phyloP scores from a whole-genome alignment of 2,329 filamentous ascomycete species.

The Alternaria longipes region DNA sequence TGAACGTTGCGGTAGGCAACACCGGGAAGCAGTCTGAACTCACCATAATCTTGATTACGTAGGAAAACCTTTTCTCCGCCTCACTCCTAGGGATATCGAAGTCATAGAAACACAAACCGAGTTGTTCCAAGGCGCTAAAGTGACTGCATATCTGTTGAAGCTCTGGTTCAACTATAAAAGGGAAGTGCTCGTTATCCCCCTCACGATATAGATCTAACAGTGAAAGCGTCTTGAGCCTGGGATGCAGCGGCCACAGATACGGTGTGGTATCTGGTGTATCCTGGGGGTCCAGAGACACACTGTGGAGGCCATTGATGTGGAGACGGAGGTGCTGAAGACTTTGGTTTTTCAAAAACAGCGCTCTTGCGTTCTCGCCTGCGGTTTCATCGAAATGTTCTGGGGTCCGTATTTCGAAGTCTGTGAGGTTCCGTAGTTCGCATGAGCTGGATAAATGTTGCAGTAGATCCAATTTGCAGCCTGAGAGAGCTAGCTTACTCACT shows the following conservation, averaged over 20 bases:
- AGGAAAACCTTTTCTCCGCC: not conserved
- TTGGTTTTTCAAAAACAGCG: not conserved
- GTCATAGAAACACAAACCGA: not conserved
- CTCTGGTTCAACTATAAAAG: not conserved
- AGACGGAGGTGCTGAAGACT: slow-evolving; percentile 1
- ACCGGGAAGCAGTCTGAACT: not conserved
- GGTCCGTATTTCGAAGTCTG: not conserved
- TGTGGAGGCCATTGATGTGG: not conserved
- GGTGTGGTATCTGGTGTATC: not conserved
- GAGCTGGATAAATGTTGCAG: not conserved
- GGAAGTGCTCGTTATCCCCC: not conserved
- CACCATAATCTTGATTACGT: not conserved
- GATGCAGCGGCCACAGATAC: not conserved
- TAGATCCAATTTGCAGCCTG: not conserved
- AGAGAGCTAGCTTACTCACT: slow-evolving; percentile 10
- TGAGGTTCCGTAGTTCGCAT: not conserved
- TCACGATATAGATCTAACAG: not conserved
- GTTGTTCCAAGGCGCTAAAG: not conserved
- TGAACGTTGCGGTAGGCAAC: not conserved
- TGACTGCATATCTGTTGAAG: not conserved
- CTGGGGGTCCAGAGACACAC: not conserved
- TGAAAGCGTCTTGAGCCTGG: not conserved
- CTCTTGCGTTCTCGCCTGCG: not conserved
- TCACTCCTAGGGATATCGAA: too few species aligned
- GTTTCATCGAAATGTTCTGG: not conserved